Evolutionary conservation across 441 rosid genomes (phyloP).

Genomic region (Populus hybrid): DNA sequence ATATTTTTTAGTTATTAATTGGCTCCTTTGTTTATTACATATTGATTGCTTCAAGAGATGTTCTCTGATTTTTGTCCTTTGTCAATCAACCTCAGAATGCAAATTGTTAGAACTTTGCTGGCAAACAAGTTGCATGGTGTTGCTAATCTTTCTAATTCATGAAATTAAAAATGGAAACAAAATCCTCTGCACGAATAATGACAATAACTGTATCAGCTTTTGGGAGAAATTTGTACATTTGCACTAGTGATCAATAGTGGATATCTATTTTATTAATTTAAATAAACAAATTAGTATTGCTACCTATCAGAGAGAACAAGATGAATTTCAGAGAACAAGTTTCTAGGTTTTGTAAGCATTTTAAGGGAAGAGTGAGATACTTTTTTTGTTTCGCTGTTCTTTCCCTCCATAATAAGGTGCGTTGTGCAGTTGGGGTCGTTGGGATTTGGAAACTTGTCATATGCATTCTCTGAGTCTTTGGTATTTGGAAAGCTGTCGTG

Average conservation of each 20-base stretch:
- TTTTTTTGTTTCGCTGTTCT: not conserved
- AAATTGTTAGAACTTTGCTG: not conserved
- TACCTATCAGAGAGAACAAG: not conserved
- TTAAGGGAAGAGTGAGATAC: not conserved
- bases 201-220: not conserved
- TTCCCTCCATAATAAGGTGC: not conserved
- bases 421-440: not conserved
- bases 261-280: not conserved
- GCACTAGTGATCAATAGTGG: too few relatives aligned
- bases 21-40: not conserved
- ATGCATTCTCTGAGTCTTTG: too few relatives aligned
- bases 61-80: not conserved
- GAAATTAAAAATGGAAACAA: slow-evolving; percentile 1
- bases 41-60: not conserved
- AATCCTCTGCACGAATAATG: not conserved
- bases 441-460: not conserved
- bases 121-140: not conserved
- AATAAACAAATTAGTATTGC: not conserved
- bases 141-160: not conserved
- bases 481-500: too few relatives aligned
- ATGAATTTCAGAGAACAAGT: not conserved
- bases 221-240: not conserved
- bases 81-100: not conserved
- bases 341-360: not conserved
- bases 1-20: not conserved